Percentiles rank a stretch among this genome's conserved stretches.
These are phyloP conservation scores for Coriolopsis trogii DNA, from an alignment of 1,284 basidiomycete genomes.

Conservation along the genomic window DNA sequence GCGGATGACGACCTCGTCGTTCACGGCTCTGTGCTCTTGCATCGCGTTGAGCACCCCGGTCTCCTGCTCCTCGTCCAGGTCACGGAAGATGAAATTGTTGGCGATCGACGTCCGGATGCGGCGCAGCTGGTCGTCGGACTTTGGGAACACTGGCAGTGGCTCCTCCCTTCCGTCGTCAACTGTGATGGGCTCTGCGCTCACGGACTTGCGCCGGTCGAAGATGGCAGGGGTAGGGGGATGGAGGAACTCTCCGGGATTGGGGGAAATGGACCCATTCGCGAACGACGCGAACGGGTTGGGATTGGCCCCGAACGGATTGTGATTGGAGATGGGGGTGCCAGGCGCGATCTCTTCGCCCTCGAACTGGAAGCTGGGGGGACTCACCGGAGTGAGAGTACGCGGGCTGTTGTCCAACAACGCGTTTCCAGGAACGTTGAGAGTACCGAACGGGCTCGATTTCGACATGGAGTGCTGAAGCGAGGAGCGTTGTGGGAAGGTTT, in stretches of 20 bases:
- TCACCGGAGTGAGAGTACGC: conserved; percentile 29
- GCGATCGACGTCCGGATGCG: conserved; percentile 89
- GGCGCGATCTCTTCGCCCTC: conserved; percentile 61
- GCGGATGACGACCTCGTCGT: conserved; percentile 87
- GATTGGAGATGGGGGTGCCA: conserved; percentile 59
- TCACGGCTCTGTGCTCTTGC: conserved; percentile 81
- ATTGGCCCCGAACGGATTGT: conserved; percentile 47
- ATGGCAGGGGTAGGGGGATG: conserved; percentile 75
- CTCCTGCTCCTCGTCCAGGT: conserved; percentile 96
- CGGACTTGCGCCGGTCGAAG: conserved; percentile 89
- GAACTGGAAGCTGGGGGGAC: conserved; percentile 58
- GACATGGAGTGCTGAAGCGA: conserved; percentile 53
- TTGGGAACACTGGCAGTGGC: conserved; percentile 77
- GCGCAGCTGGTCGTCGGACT: conserved; percentile 83
- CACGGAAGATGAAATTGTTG: conserved; percentile 93
- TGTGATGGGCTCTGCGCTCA: conserved; percentile 95
- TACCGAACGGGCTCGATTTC: conserved; percentile 69
- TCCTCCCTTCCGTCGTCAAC: conserved; percentile 73
- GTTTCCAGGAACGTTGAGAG: conserved; percentile 76
- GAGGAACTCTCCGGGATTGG: conserved; percentile 59
- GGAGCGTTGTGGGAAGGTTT: conserved; percentile 45
- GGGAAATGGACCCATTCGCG: conserved; percentile 39
- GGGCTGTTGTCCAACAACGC: conserved; percentile 52
- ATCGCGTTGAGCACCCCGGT: conserved; percentile 93
- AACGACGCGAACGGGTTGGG: conserved; percentile 49